Conservation (phyloP, 306 rosid genomes). For the Quercus engelmannii region DNA sequence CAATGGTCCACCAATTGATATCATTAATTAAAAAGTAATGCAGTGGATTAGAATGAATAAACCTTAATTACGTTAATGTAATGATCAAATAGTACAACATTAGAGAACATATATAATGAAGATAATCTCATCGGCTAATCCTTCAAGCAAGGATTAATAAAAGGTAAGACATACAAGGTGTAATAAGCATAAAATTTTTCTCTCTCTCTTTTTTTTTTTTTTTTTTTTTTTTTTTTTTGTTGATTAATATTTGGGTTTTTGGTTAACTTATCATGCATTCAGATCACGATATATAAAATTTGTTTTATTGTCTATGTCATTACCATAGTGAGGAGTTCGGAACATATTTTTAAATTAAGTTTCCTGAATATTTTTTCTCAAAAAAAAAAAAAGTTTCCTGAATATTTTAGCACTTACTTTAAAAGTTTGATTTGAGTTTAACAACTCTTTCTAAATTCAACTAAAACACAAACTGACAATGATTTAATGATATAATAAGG, state of each 20-base stretch:
- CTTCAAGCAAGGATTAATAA: too few relatives aligned
- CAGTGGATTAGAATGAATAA: not conserved
- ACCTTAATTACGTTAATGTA: conserved; percentile 9
- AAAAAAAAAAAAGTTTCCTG: not conserved
- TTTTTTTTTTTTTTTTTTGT: too few relatives aligned
- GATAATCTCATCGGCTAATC: too few relatives aligned
- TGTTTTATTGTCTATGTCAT: not conserved
- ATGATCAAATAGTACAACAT: not conserved
- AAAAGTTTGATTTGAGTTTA: conserved; percentile 28
- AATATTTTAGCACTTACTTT: conserved; percentile 1
- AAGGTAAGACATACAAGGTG: too few relatives aligned
- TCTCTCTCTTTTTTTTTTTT: too few relatives aligned
- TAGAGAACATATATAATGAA: too few relatives aligned
- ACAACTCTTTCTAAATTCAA: not conserved
- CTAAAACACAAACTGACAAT: not conserved
- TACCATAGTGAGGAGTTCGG: conserved; percentile 6
- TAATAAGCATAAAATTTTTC: too few relatives aligned
- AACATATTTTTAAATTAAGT: conserved; percentile 4
- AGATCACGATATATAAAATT: not conserved
- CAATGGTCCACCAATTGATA: conserved; percentile 39
- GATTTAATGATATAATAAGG: not conserved
- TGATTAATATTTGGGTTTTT: too few relatives aligned
- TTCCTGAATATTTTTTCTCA: conserved; percentile 3
- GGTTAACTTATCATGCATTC: not conserved
- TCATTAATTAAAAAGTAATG: conserved; percentile 13